Percentiles rank a stretch among this genome's conserved stretches.
Conservation (phyloP, 768 basidiomycete genomes). For the Amanita inopinata region DNA sequence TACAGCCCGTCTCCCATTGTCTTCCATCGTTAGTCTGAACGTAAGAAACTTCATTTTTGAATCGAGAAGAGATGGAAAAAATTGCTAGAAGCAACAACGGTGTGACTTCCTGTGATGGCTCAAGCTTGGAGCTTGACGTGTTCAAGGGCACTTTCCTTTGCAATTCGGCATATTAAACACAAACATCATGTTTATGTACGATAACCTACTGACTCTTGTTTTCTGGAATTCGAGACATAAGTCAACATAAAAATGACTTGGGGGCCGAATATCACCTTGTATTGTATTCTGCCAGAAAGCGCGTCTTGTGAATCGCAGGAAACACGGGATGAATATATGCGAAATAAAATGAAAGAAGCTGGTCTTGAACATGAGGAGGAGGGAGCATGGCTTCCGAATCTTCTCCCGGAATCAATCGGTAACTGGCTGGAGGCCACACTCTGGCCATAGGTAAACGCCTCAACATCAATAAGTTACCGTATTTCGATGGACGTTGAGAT, state of each 20-base stretch:
- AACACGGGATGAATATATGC: conserved; percentile 77
- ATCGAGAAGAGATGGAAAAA: conserved; percentile 75
- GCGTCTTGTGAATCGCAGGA: conserved; percentile 67
- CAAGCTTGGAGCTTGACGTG: conserved; percentile 18
- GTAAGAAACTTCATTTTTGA: conserved; percentile 35
- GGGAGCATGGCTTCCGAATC: conserved; percentile 47
- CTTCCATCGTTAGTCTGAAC: conserved; percentile 38
- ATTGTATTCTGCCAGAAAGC: conserved; percentile 58
- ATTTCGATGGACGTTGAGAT: conserved; percentile 10
- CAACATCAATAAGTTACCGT: background rate
- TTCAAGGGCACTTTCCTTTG: conserved; percentile 4
- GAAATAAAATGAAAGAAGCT: conserved; percentile 69
- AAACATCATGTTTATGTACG: background rate
- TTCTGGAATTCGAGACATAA: background rate
- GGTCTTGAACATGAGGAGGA: conserved; percentile 50
- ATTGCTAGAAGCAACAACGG: conserved; percentile 69
- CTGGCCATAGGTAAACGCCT: conserved; percentile 70
- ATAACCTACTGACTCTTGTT: conserved; percentile 3
- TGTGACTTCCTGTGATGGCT: conserved; percentile 54
- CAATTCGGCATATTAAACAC: background rate
- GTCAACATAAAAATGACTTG: background rate
- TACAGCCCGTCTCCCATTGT: conserved; percentile 63
- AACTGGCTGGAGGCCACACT: conserved; percentile 57
- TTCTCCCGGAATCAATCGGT: conserved; percentile 31
- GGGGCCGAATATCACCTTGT: conserved; percentile 30